Percentiles rank a stretch among this genome's conserved stretches.
These are phyloP conservation scores for Spiraea crenata DNA, from an alignment of 331 rosid species.

Conservation along the genomic window DNA sequence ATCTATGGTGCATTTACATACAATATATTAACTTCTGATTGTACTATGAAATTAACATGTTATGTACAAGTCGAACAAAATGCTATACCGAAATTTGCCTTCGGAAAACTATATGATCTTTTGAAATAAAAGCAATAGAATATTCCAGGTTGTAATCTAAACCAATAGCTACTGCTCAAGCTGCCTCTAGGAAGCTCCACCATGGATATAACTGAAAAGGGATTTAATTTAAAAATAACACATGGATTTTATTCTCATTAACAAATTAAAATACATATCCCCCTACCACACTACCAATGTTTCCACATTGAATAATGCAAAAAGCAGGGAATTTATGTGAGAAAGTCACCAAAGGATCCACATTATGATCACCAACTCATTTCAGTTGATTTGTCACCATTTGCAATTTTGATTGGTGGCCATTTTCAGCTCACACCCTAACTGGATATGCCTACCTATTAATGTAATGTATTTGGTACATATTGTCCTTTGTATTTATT, in stretches of 20 bases:
- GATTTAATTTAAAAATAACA: conserved; percentile 18
- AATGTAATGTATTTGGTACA: conserved; percentile 1
- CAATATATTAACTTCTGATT: no score
- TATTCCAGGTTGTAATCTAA: conserved; percentile 31
- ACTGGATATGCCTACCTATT: conserved; percentile 20
- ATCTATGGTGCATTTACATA: no score
- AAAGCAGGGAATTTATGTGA: conserved; percentile 22
- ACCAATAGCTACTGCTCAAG: conserved; percentile 12
- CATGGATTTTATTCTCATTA: conserved; percentile 30
- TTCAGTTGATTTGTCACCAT: conserved; percentile 55
- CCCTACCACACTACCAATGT: conserved; percentile 18
- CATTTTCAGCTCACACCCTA: conserved; percentile 20
- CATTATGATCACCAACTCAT: conserved; percentile 64
- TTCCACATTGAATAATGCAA: conserved; percentile 36
- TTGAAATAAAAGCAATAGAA: conserved; percentile 29
- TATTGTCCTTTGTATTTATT: neutral
- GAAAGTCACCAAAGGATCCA: conserved; percentile 23
- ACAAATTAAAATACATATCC: conserved; percentile 33
- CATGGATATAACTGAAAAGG: conserved; percentile 22
- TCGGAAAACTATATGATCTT: neutral
- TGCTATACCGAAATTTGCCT: no score
- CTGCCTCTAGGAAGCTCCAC: conserved; percentile 37
- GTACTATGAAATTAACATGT: no score
- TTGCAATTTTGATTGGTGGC: conserved; percentile 28
- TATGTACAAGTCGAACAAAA: no score